A percentile compares a stretch with the other conserved stretches of the same genome.
Evolutionary conservation across 1,139 yeast species (phyloP).

Genomic region (Candida sanyaensis): DNA sequence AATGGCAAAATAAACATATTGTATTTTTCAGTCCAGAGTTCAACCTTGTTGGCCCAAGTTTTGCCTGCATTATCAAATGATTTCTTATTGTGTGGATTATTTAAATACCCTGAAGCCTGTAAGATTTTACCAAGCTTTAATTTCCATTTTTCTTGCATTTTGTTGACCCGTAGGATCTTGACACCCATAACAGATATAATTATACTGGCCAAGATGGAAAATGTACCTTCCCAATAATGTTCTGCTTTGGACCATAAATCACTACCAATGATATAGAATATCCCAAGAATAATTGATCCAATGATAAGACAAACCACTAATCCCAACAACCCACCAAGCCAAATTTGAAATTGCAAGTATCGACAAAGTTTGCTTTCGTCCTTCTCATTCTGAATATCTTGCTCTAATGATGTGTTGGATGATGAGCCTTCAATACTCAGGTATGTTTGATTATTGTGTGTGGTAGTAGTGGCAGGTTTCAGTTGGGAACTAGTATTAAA

Average conservation of each 20-base stretch:
- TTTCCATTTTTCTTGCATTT: conserved; percentile 86
- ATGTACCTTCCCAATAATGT: conserved; percentile 51
- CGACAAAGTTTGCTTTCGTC: conserved; percentile 5
- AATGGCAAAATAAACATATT: conserved; percentile 46
- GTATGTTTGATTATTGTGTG: no score
- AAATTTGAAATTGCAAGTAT: conserved; percentile 75
- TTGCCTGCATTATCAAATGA: conserved; percentile 13
- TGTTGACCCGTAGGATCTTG: conserved; percentile 42
- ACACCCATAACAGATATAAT: conserved; percentile 49
- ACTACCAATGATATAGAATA: conserved; percentile 47
- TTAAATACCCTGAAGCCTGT: not conserved
- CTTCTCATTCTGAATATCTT: not conserved
- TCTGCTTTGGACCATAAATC: conserved; percentile 49
- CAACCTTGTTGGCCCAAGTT: conserved; percentile 13
- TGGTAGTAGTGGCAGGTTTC: no score
- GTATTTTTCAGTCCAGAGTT: conserved; percentile 33
- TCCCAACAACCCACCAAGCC: conserved; percentile 47
- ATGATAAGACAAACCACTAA: conserved; percentile 47
- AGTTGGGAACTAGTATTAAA: no score
- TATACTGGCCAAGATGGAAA: conserved; percentile 44
- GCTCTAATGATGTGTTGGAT: no score
- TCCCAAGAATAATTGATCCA: conserved; percentile 48
- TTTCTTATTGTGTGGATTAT: conserved; percentile 12
- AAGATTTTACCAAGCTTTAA: conserved; percentile 45
- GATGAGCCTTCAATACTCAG: no score